phyloP scores from a whole-genome alignment of 345 rosid genomes.

The Eucalyptus rudis region DNA sequence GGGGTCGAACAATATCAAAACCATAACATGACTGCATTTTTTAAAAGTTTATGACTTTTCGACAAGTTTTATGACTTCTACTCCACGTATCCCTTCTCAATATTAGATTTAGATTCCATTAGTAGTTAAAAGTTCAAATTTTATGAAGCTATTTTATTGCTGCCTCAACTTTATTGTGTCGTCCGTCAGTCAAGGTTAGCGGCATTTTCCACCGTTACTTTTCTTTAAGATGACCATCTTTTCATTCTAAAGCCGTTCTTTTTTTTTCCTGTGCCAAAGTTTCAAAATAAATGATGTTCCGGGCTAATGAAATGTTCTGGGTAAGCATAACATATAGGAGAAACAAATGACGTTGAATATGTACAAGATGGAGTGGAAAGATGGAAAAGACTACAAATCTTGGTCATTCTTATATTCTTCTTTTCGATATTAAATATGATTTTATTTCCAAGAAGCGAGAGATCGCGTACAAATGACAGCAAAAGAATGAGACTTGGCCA shows the following conservation, averaged over 20 bases:
- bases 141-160: background rate
- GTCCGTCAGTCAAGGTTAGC: background rate
- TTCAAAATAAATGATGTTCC: background rate
- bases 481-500: background rate
- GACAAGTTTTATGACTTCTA: no score
- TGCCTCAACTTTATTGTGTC: background rate
- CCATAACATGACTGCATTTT: fast-evolving
- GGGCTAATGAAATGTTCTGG: background rate
- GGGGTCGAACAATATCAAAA: no score
- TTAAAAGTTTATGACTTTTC: no score
- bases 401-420: background rate
- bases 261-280: background rate
- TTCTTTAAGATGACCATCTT: background rate
- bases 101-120: background rate
- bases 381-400: background rate
- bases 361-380: background rate
- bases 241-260: background rate
- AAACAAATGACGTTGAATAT: background rate
- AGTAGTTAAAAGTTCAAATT: background rate
- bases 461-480: background rate
- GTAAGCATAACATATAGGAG: background rate
- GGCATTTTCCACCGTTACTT: background rate
- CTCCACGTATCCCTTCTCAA: background rate
- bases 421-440: background rate
- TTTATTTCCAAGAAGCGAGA: background rate